Conservation (phyloP, 2,329 filamentous ascomycete genomes). For the Zasmidium angulare region DNA sequence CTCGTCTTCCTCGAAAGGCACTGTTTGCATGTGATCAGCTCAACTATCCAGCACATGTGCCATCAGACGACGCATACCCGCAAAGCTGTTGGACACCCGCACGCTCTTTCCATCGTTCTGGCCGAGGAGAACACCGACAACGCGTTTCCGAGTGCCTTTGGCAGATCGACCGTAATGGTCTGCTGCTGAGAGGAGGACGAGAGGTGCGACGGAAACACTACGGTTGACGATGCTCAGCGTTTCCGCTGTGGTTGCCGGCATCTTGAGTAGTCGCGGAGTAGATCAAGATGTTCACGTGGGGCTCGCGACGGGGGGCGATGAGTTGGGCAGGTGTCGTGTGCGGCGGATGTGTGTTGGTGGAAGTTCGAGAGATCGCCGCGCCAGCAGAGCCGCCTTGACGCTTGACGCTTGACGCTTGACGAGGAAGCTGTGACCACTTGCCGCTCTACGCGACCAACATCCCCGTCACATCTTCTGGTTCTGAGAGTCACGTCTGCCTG, state of each 20-base stretch:
- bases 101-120: conserved; percentile 97
- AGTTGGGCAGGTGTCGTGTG: not conserved
- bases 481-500: not conserved
- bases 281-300: not conserved
- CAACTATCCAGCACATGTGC: not conserved
- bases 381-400: not conserved
- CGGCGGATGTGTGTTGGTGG: not conserved
- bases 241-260: conserved; percentile 96
- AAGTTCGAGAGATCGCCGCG: not conserved
- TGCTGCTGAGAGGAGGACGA: conserved; percentile 95
- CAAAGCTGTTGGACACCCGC: conserved; percentile 97
- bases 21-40: conserved; percentile 47
- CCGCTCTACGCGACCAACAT: no score
- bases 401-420: not conserved
- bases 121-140: conserved; percentile 90
- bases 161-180: conserved; percentile 96
- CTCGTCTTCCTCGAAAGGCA: conserved; percentile 98
- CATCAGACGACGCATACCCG: conserved; percentile 58
- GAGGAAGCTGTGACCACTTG: not conserved
- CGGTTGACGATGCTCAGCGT: conserved; percentile 91
- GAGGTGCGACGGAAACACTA: conserved; percentile 93
- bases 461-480: no score
- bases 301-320: not conserved
- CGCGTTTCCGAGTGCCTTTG: conserved; percentile 83
- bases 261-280: conserved; percentile 46